These are phyloP conservation scores for Trametes gibbosa DNA, from an alignment of 768 basidiomycete species.

Conservation along the genomic window DNA sequence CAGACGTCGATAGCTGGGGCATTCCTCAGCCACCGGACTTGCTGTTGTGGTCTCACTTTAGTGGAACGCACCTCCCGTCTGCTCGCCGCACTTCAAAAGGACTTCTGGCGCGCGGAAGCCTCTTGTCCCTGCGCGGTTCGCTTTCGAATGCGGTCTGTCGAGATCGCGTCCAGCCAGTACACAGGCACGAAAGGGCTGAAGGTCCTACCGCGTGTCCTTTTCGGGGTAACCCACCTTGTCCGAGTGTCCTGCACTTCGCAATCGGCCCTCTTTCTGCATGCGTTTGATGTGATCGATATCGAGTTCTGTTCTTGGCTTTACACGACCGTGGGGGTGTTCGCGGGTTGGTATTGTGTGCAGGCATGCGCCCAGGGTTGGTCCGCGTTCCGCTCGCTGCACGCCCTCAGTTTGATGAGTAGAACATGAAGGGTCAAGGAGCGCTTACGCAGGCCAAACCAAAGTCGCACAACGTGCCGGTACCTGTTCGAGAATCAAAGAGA, in stretches of 20 bases:
- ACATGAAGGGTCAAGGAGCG: slow-evolving; percentile 2
- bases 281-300: slow-evolving; percentile 50
- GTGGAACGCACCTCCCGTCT: slow-evolving; percentile 72
- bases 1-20: slow-evolving; percentile 89
- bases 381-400: slow-evolving; percentile 54
- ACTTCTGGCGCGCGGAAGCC: slow-evolving; percentile 98
- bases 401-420: neutral
- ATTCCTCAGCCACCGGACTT: neutral
- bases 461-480: slow-evolving; percentile 85
- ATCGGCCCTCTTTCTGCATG: slow-evolving; percentile 59
- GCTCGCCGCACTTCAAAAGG: slow-evolving; percentile 88
- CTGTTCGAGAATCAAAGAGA: slow-evolving; percentile 82
- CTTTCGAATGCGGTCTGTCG: slow-evolving; percentile 75
- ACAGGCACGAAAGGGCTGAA: too few species aligned
- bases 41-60: neutral
- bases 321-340: slow-evolving; percentile 67
- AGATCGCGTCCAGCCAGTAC: slow-evolving; percentile 4
- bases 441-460: slow-evolving; percentile 94
- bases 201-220: slow-evolving; percentile 64
- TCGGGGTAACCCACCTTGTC: slow-evolving; percentile 78
- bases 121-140: slow-evolving; percentile 94
- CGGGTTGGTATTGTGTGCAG: slow-evolving; percentile 70
- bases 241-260: slow-evolving; percentile 48
- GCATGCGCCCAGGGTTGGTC: slow-evolving; percentile 55
- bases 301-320: slow-evolving; percentile 42